Percentiles rank a stretch among this genome's conserved stretches.
Evolutionary conservation across 768 basidiomycete species (phyloP).

Genomic region (Xanthoconium stramineum): DNA sequence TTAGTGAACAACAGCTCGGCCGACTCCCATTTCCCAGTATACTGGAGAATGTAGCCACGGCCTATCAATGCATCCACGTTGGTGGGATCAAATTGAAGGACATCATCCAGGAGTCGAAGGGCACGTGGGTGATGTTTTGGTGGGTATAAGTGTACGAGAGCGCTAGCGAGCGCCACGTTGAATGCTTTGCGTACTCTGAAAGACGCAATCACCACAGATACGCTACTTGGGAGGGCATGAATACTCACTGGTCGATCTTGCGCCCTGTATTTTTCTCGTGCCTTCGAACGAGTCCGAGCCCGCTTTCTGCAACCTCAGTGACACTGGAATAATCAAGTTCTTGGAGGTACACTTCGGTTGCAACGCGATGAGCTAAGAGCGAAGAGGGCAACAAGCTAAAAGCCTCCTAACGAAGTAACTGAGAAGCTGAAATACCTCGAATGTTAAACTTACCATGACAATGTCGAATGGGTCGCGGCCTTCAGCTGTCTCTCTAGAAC

Average conservation of each 20-base stretch:
- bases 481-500: constrained; percentile 16
- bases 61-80: constrained; percentile 70
- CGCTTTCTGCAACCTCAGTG: constrained; percentile 68
- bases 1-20: constrained; percentile 61
- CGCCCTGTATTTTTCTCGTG: constrained; percentile 59
- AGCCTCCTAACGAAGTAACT: constrained; percentile 45
- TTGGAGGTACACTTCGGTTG: constrained; percentile 59
- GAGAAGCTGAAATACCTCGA: neutral
- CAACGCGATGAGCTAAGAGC: constrained; percentile 63
- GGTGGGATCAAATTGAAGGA: constrained; percentile 59
- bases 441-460: constrained; percentile 51
- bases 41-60: constrained; percentile 69
- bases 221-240: neutral
- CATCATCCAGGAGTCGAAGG: constrained; percentile 64
- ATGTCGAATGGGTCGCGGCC: constrained; percentile 55
- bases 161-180: constrained; percentile 66
- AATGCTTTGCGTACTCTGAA: constrained; percentile 63
- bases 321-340: constrained; percentile 75
- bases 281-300: constrained; percentile 52
- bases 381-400: constrained; percentile 51
- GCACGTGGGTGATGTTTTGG: constrained; percentile 89
- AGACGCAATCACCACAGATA: neutral
- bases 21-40: constrained; percentile 61
- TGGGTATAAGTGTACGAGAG: constrained; percentile 80
- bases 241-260: constrained; percentile 44